These are phyloP conservation scores for Babesia bigemina DNA, from an alignment of 169 alveolate species.

Conservation along the genomic window DNA sequence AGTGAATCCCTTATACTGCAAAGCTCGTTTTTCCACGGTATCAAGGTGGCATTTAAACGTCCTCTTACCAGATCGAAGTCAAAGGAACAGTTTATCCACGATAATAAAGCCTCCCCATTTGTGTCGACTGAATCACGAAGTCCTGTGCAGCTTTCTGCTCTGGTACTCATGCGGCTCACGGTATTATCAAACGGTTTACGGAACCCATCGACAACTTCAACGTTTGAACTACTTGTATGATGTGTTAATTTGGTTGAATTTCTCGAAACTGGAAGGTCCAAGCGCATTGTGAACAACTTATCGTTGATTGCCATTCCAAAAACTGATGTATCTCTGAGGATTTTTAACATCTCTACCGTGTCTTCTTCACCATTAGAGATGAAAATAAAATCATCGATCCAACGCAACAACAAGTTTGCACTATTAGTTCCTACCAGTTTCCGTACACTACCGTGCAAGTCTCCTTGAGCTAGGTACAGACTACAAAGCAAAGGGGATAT, in stretches of 20 bases:
- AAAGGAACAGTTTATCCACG: constrained; percentile 63
- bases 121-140: background rate
- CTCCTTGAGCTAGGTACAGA: constrained; percentile 53
- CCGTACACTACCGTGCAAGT: constrained; percentile 17
- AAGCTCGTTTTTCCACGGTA: constrained; percentile 41
- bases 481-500: constrained; percentile 59
- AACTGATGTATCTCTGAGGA: constrained; percentile 22
- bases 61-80: constrained; percentile 53
- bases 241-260: background rate
- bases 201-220: background rate
- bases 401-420: constrained; percentile 53
- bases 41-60: constrained; percentile 36
- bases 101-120: background rate
- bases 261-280: constrained; percentile 7
- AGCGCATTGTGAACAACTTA: constrained; percentile 2
- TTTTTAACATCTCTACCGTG: constrained; percentile 14
- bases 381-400: constrained; percentile 68
- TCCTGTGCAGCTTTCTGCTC: background rate
- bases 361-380: constrained; percentile 51
- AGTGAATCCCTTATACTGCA: constrained; percentile 50
- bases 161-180: background rate
- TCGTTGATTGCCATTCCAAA: constrained; percentile 46
- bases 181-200: background rate
- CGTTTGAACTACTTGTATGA: background rate
- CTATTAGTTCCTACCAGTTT: background rate